A percentile compares a stretch with the other conserved stretches of the same genome.
Evolutionary conservation across 495 filamentous ascomycete genomes (phyloP).

Genomic region (Penicillium mononematosum): DNA sequence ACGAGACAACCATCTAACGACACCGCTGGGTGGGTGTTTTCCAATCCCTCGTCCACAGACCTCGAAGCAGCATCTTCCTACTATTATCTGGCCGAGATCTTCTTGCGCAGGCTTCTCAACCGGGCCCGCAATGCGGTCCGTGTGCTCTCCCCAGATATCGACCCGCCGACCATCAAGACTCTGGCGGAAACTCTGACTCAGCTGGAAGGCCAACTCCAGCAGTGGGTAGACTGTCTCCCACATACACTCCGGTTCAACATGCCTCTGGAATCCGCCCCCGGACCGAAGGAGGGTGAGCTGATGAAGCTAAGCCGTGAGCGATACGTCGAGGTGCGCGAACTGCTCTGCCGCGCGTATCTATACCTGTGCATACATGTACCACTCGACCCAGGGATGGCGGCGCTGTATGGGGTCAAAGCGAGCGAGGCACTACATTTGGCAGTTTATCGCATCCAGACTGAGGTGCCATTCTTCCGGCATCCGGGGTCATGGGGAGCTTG

Average conservation of each 20-base stretch:
- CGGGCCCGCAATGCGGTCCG: constrained; percentile 37
- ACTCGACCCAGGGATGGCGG: constrained; percentile 22
- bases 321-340: constrained; percentile 40
- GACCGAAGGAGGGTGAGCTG: constrained; percentile 28
- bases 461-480: constrained; percentile 34
- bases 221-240: constrained; percentile 39
- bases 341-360: constrained; percentile 40
- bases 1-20: constrained; percentile 16
- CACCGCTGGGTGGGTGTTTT: constrained; percentile 17
- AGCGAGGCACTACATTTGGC: constrained; percentile 28
- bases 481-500: constrained; percentile 35
- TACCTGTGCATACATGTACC: constrained; percentile 34
- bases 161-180: constrained; percentile 25
- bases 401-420: constrained; percentile 25
- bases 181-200: constrained; percentile 29
- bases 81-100: constrained; percentile 43
- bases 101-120: constrained; percentile 39
- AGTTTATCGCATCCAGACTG: constrained; percentile 30
- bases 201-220: constrained; percentile 37
- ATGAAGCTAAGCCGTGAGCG: constrained; percentile 38
- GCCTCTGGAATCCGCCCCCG: constrained; percentile 25
- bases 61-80: constrained; percentile 35
- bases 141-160: constrained; percentile 30
- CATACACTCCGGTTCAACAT: constrained; percentile 33
- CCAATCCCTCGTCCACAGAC: constrained; percentile 24